Base-by-base conservation (phyloP, 495 filamentous ascomycete genomes). In the Aspergillus asperescens region DNA sequence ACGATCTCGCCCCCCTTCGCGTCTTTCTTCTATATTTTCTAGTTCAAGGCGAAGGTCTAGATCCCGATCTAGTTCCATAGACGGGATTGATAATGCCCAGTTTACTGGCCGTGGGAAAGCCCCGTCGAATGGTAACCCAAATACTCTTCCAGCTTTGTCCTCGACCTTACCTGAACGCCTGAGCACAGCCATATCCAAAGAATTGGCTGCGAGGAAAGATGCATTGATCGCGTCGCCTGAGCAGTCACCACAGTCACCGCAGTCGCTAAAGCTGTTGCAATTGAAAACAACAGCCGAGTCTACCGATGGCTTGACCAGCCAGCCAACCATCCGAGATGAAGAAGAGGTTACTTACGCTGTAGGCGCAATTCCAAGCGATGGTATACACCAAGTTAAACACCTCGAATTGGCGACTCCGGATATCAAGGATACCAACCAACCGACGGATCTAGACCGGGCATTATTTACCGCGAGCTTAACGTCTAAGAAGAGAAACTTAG, bases 21-120 rank as follows among this genome's bases (percentile, higher is more conserved):
- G 60, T 3, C 53, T 73, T 22, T 62, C 67, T 10, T 62, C 62
- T 2, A 56, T 72, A 5, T 71, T 74, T 50, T 67, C 66, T 3
- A 49, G 59, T 25, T 64, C 65, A 28, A 61, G 67, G 34, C 67
- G 60, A 19, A 54, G 56, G 19, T 74, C 67, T 8, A 62, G 63
- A 46, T 66, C 66, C 4, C 57, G 68, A 35, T 62, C 62, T 31
- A 66, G 55, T 41, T 69, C 69, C 24, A 23, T 54, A 10, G 56
- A 59, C 46, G 62, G 39, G 32, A 59, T 42, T 31, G 66, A 68
- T 7, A 43, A 57, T 56, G 9, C 13, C 44, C 56, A 27, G 34
- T 52, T 8, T 19, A 38, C 9, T 20, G 16, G 24, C 19, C 8
- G 12, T 16, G 50, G 23, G 29, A 41, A 49, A 20, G 27, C 42